A percentile compares a stretch with the other conserved stretches of the same genome.
These are phyloP conservation scores for Cornus controversa DNA, from an alignment of 148 eudicot genomes.

Conservation along the genomic window DNA sequence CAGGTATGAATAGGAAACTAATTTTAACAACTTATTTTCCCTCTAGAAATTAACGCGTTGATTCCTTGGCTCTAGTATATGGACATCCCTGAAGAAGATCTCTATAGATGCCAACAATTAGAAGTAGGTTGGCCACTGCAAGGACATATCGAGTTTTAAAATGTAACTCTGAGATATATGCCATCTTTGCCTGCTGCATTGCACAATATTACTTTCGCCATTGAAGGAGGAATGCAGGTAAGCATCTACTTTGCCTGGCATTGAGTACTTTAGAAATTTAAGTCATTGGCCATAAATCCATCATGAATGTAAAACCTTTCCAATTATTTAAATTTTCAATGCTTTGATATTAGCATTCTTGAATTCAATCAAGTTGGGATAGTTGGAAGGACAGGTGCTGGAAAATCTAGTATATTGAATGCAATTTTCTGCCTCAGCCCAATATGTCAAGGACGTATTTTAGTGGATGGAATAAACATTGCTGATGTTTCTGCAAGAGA, in stretches of 20 bases:
- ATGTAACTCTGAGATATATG: no score
- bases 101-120: no score
- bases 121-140: no score
- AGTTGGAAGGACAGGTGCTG: no score
- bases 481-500: constrained; percentile 48
- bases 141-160: no score
- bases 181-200: no score
- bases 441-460: constrained; percentile 58
- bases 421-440: constrained; percentile 86
- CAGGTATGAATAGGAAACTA: constrained; percentile 46
- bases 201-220: no score
- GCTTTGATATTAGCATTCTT: not conserved
- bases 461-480: constrained; percentile 70
- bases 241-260: no score
- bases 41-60: not conserved
- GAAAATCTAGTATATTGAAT: constrained; percentile 88
- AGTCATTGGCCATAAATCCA: no score
- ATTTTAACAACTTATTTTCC: not conserved
- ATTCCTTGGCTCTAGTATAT: constrained; percentile 56
- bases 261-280: no score
- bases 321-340: constrained; percentile 1
- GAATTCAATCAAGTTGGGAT: constrained; percentile 40
- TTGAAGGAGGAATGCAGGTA: no score
- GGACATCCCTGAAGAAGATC: constrained; percentile 82
- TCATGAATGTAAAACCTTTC: not conserved